Conservation (phyloP, 768 basidiomycete genomes). For the Tricholoma saponaceum region DNA sequence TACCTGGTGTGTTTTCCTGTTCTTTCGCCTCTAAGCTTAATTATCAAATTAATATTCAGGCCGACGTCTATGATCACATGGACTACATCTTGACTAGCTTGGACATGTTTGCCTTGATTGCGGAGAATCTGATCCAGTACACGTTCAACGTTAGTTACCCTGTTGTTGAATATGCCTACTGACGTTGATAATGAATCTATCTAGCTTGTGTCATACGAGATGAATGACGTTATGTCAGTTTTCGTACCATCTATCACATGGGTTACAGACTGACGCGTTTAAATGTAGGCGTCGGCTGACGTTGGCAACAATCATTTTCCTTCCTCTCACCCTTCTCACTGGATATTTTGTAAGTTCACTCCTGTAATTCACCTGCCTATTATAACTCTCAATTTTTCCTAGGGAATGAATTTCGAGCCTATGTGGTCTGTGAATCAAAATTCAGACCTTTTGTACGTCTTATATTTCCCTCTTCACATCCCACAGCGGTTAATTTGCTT, state of each 20-base stretch:
- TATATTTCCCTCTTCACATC: not conserved
- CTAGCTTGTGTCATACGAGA: slow-evolving; percentile 69
- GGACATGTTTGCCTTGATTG: slow-evolving; percentile 70
- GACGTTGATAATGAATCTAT: not conserved
- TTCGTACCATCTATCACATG: not conserved
- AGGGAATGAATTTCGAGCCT: slow-evolving; percentile 67
- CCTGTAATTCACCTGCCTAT: not conserved
- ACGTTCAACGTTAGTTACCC: slow-evolving; percentile 60
- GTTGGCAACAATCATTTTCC: slow-evolving; percentile 62
- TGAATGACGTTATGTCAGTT: slow-evolving; percentile 68
- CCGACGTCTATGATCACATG: slow-evolving; percentile 75
- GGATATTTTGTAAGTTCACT: slow-evolving; percentile 62
- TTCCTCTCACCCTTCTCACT: slow-evolving; percentile 66
- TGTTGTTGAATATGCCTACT: not conserved
- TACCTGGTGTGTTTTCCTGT: slow-evolving; percentile 44
- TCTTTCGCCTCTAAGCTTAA: not conserved
- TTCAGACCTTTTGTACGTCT: slow-evolving; percentile 44
- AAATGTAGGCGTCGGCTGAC: slow-evolving; percentile 56
- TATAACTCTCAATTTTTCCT: not conserved
- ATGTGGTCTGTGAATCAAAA: slow-evolving; percentile 46
- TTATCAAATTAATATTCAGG: slow-evolving; percentile 37
- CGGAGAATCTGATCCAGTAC: slow-evolving; percentile 69
- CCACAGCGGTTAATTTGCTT: not conserved
- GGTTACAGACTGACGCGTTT: not conserved
- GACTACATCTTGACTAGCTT: slow-evolving; percentile 66